phyloP scores from a whole-genome alignment of 352 stramenopile species.

The Vaucheria bursata region DNA sequence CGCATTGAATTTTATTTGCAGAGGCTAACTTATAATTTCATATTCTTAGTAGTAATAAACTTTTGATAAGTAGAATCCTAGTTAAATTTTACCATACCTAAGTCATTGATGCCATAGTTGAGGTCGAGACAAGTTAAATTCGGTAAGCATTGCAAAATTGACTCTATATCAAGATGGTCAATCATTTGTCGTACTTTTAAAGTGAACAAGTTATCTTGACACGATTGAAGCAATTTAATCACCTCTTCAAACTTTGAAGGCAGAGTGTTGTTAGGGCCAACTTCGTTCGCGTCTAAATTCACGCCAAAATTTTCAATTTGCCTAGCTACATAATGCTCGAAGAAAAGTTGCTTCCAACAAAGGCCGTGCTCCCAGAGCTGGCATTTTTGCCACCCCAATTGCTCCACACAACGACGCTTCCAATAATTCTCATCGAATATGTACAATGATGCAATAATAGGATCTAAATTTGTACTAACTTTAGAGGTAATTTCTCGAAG shows the following conservation, averaged over 20 bases:
- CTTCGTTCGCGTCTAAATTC: not conserved
- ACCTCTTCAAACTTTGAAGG: constrained; percentile 4
- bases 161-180: constrained; percentile 73
- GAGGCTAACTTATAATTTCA: too few relatives aligned
- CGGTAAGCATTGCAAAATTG: constrained; percentile 66
- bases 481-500: not conserved
- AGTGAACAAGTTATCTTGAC: constrained; percentile 72
- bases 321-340: constrained; percentile 50
- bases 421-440: constrained; percentile 85
- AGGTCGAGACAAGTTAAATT: constrained; percentile 67
- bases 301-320: constrained; percentile 66
- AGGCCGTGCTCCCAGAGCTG: constrained; percentile 75
- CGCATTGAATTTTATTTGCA: too few relatives aligned
- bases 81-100: too few relatives aligned
- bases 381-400: constrained; percentile 74
- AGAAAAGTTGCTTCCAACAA: constrained; percentile 84
- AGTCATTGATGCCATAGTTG: constrained; percentile 31
- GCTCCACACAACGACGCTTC: constrained; percentile 57
- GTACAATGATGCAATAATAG: constrained; percentile 53
- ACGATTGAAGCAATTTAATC: not conserved
- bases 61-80: too few relatives aligned
- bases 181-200: constrained; percentile 73
- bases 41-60: too few relatives aligned
- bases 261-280: not conserved
- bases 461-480: not conserved